Conservation (phyloP, 2,329 filamentous ascomycete genomes). For the Fusarium annulatum region DNA sequence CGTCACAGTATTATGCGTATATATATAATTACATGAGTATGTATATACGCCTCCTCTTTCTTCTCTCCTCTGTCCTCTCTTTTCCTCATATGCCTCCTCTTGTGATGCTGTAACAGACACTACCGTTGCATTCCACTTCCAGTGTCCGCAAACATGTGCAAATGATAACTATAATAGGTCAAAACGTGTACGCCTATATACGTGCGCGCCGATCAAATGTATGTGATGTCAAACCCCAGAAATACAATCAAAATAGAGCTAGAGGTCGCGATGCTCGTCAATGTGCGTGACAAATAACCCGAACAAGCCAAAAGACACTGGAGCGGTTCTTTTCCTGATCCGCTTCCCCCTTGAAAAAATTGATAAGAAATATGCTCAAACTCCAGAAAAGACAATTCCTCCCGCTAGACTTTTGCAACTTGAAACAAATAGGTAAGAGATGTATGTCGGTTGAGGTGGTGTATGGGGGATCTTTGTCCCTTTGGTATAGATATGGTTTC, state of each 20-base stretch:
- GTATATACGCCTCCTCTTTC: conserved; percentile 20
- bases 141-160: not conserved
- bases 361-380: conserved; percentile 22
- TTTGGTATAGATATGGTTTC: not conserved
- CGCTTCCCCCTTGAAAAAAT: not conserved
- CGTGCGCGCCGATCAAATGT: conserved; percentile 9
- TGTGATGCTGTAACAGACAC: not conserved
- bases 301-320: conserved; percentile 13
- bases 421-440: conserved; percentile 12
- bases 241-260: not conserved
- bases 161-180: conserved; percentile 6
- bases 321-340: conserved; percentile 22
- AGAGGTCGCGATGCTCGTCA: not conserved
- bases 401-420: conserved; percentile 35
- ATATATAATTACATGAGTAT: conserved; percentile 39
- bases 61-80: not conserved
- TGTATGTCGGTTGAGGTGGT: not conserved
- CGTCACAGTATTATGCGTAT: conserved; percentile 35
- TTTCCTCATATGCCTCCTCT: conserved; percentile 1
- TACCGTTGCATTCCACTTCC: not conserved
- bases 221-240: not conserved
- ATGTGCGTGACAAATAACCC: conserved; percentile 3
- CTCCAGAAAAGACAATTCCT: conserved; percentile 26
- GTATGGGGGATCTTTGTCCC: not conserved
- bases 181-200: conserved; percentile 29